These are phyloP conservation scores for Microsporum ferrugineum DNA, from an alignment of 2,329 filamentous ascomycete genomes.

Conservation along the genomic window DNA sequence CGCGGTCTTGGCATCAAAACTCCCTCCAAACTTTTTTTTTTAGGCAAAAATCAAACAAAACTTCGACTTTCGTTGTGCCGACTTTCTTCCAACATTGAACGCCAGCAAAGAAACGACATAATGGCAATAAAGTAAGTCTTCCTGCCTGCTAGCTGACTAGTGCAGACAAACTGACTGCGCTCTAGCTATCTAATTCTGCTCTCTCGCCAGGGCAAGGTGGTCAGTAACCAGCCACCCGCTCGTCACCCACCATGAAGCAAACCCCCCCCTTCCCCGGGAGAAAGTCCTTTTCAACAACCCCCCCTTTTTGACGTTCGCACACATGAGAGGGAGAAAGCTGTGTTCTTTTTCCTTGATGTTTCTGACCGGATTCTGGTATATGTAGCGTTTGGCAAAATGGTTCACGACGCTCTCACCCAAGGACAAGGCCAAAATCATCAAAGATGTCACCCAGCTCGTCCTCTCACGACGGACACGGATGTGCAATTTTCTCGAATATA, in stretches of 20 bases:
- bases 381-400: constrained; percentile 94
- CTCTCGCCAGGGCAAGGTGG: constrained; percentile 97
- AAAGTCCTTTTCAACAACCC: background rate
- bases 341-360: background rate
- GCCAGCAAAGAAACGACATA: constrained; percentile 6
- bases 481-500: constrained; percentile 99
- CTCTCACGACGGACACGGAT: constrained; percentile 91
- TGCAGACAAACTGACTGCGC: background rate
- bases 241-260: constrained; percentile 29
- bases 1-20: background rate
- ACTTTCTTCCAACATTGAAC: background rate
- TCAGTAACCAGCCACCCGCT: constrained; percentile 41
- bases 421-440: constrained; percentile 99
- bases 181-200: constrained; percentile 89
- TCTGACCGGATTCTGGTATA: constrained; percentile 7
- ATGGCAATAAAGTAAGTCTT: constrained; percentile 47
- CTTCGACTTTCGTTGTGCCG: background rate
- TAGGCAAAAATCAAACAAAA: constrained; percentile 2
- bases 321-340: background rate
- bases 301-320: constrained; percentile 20
- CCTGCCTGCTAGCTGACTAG: background rate
- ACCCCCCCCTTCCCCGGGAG: background rate
- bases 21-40: background rate
- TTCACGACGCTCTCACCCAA: constrained; percentile 95
- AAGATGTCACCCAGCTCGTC: constrained; percentile 96